Evolutionary conservation across 352 stramenopile genomes (phyloP), one percentile per base, ranked within the genome.

Genomic region (Phytopythium ostracodes): DNA sequence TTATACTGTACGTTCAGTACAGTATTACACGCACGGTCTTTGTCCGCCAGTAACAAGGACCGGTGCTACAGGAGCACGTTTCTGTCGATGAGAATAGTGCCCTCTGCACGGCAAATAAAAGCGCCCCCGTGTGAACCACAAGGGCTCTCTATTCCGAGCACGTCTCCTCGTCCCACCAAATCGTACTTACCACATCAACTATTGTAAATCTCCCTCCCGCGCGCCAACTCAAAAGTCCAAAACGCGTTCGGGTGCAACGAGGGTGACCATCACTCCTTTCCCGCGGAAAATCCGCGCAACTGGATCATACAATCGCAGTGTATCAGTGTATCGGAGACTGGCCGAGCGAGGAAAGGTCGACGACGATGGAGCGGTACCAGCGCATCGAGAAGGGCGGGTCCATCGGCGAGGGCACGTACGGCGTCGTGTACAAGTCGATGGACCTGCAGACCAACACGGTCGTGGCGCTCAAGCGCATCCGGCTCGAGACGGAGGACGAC

Each of bases 401-500:
- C 52, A 89, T 97, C 67, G 96, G 96, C 47, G 88, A 98, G 68
- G 97, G 97, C 46, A 98, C 97, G 15, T 99, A 99, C 74, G 96
- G 96, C 66, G 91, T 98, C 27, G 96, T 98, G 42, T 98, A 98
- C 87, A 98, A 98, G 75, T 97, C 94, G 17, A 74, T 93, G 61
- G 94, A 98, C 71, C 81, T 92, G 33, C 81, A 95, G 64, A 98
- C 86, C 9, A 85, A 91, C 49, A 70, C 97, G 55, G 88, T 98
- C 43, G 91, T 98, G 43, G 96, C 96, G 54, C 87, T 98, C 60
- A 98, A 98, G 88, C 90, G 88, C 56, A 99, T 99, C 68, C 91
- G 96, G 25, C 86, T 99, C 29, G 97, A 99, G 77, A 97, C 98
- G 14, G 97, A 99, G 84, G 97, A 99, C 76, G 98, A 99, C 70